Conservation (phyloP, 352 stramenopile genomes). For the Phytophthora idaei region DNA sequence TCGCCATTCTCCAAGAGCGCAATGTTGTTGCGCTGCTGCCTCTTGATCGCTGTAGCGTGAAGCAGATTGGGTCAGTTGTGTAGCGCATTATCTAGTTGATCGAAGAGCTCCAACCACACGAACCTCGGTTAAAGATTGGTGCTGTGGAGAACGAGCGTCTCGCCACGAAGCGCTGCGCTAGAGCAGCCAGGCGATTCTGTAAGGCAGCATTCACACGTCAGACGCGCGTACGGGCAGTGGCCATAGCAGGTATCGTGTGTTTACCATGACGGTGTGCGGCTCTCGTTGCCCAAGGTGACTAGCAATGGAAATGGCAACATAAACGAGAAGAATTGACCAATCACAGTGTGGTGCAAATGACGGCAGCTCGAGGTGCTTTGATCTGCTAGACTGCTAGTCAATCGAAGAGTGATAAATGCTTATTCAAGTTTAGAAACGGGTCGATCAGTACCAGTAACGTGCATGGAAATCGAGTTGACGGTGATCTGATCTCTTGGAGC, state of each 20-base stretch:
- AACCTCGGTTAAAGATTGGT: slow-evolving; percentile 71
- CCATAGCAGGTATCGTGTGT: not conserved
- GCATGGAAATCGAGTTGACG: not conserved
- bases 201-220: slow-evolving; percentile 8
- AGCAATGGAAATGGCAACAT: slow-evolving; percentile 15
- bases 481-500: slow-evolving; percentile 2
- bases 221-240: not conserved
- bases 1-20: slow-evolving; percentile 56
- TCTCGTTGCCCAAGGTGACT: slow-evolving; percentile 6
- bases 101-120: slow-evolving; percentile 4
- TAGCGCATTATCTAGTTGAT: not conserved
- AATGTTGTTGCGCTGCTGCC: slow-evolving; percentile 84
- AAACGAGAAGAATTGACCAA: slow-evolving; percentile 20
- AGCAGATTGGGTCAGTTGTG: not conserved
- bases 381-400: not conserved
- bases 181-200: slow-evolving; percentile 39
- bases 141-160: slow-evolving; percentile 53
- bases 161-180: slow-evolving; percentile 18
- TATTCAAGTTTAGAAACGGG: slow-evolving; percentile 29
- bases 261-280: slow-evolving; percentile 26
- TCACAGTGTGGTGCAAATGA: not conserved
- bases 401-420: slow-evolving; percentile 25
- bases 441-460: slow-evolving; percentile 2
- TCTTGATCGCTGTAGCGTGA: slow-evolving; percentile 61
- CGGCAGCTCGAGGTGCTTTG: too few species aligned